Percentiles rank a stretch among this genome's conserved stretches.
phyloP scores from a whole-genome alignment of 2,329 filamentous ascomycete genomes.

The Dactylonectria estremocensis region DNA sequence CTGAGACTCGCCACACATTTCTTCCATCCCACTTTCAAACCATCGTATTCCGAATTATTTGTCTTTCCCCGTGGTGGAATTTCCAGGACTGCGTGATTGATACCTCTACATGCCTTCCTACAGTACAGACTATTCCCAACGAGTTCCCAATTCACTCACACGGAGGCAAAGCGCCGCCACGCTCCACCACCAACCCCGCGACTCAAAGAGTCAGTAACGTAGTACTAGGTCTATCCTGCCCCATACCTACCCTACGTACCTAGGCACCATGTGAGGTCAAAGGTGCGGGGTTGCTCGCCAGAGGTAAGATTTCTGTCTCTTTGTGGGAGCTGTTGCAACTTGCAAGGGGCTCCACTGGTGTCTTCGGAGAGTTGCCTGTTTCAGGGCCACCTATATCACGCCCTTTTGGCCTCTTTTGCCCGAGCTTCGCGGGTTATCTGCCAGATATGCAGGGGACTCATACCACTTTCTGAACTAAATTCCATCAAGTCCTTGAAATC shows the following conservation, averaged over 20 bases:
- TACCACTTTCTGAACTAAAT: not conserved
- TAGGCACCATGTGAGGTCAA: conserved; percentile 10
- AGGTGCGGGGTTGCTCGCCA: conserved; percentile 15
- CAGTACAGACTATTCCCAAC: not conserved
- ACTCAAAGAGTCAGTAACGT: not conserved
- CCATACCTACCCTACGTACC: not conserved
- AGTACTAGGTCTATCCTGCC: not conserved
- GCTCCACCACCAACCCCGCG: not conserved
- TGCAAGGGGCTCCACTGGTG: conserved; percentile 1
- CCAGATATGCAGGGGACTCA: not conserved
- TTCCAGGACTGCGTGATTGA: conserved; percentile 7
- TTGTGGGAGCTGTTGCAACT: conserved; percentile 1
- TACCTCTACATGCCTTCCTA: not conserved
- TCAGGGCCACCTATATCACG: conserved; percentile 14
- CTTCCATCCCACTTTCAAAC: not conserved
- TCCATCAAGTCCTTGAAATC: not conserved
- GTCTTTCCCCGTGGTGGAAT: not conserved
- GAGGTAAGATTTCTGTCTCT: conserved; percentile 4
- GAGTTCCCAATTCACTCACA: not conserved
- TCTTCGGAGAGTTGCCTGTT: conserved; percentile 29
- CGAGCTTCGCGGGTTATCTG: not conserved
- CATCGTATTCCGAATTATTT: not conserved
- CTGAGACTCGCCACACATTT: conserved; percentile 10
- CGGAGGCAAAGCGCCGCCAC: not conserved
- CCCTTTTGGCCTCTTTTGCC: not conserved